A percentile compares a stretch with the other conserved stretches of the same genome.
phyloP scores from a whole-genome alignment of 208 protist species.

The Acanthamoeba rhysodes region DNA sequence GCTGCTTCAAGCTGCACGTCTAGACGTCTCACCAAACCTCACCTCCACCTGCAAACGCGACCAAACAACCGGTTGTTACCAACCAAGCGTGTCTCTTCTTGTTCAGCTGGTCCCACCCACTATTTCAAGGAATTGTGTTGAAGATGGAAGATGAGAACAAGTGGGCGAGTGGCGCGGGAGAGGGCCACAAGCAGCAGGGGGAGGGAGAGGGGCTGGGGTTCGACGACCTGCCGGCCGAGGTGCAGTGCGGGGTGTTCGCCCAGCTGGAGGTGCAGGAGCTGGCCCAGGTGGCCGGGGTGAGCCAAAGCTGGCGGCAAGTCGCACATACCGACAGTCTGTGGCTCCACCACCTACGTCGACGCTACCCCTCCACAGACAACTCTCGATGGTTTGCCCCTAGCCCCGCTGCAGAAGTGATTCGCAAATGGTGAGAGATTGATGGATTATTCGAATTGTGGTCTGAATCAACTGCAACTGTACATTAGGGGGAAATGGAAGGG shows the following conservation, averaged over 20 bases:
- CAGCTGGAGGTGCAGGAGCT: neutral
- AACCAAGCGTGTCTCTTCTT: too few relatives aligned
- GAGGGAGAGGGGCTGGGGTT: neutral
- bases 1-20: constrained; percentile 4
- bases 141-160: neutral
- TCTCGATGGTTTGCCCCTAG: neutral
- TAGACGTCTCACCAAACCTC: too few relatives aligned
- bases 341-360: neutral
- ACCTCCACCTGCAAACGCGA: too few relatives aligned
- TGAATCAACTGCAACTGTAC: neutral
- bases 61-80: too few relatives aligned
- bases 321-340: constrained; percentile 1
- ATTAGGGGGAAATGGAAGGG: neutral
- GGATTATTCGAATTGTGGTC: neutral
- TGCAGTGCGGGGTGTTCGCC: constrained; percentile 21
- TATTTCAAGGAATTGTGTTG: too few relatives aligned
- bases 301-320: neutral
- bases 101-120: too few relatives aligned
- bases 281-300: neutral
- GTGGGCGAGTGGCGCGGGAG: too few relatives aligned
- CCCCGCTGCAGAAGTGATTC: neutral
- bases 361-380: neutral
- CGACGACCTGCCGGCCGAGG: constrained; percentile 32
- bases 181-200: too few relatives aligned
- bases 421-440: neutral